Evolutionary conservation across 306 rosid genomes (phyloP), one percentile per base, ranked within the genome.

Genomic region (Acmispon strigosus): DNA sequence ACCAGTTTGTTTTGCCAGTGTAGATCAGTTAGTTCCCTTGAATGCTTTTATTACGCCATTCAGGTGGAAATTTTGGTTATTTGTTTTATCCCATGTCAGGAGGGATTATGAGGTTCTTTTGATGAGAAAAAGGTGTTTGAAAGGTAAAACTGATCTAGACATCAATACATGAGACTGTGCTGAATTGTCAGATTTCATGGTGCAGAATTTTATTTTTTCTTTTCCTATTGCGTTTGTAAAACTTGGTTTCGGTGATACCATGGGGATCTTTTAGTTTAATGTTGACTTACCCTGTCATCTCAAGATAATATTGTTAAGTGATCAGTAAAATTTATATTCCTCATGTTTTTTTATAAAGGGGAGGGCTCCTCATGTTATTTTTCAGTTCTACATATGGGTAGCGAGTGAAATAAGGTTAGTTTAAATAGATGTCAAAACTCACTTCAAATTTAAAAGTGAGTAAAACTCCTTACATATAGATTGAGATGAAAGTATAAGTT

Each of bases 21-120:
- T 82, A 79, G 74, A 36, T 61, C 65, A 58, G 81, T 75, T 76
- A 55, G 60, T 75, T 63, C 75, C 86, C 85, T 84, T 83, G 96
- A 80, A 77, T 89, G 82, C 80, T 81, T 82, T 90, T 85, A 77
- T 78, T 66, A 78, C 78, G 88, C 89, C 84, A 70, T 84, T 85
- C 89, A 61, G 77, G 85, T 76, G 95, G 91, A 57, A 88, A 48
- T 80, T 84, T 80, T 81, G 80, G 84, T 82, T 78, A 78, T 71
- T 71, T 78, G 24, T 64, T 53, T 76, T 69, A 70, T 66, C 61
- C 82, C 53, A 61, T 72, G 76, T 77, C 78, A 61, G 10, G n/a
- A n/a, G 75, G 84, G 2, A 67, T 76, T 61, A 62, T 63, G 83
- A 60, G 61, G 71, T 68, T 56, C 78, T 81, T 75, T 71, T 48